Base-by-base conservation (phyloP, 352 stramenopile species). In the Pelagophyceae sp. region DNA sequence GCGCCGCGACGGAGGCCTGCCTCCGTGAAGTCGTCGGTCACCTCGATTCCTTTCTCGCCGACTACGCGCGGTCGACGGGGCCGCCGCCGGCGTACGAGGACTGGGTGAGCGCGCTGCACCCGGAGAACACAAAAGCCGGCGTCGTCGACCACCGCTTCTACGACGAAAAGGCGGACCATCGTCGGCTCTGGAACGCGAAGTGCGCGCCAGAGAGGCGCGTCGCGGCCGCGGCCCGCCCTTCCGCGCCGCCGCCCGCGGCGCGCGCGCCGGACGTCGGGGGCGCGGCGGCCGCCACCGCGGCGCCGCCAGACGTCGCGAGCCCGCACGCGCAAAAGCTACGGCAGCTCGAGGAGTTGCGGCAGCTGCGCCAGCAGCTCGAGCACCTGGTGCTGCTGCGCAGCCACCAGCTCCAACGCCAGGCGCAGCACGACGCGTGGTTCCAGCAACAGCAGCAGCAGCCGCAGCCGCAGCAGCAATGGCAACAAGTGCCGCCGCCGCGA, bases 51-150 rank as follows among this genome's bases (percentile, higher is more conserved):
- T 54, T 54, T 23, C 45, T 54, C 45, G 45, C 45, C 45, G 45
- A 54, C 45, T 54, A 54, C 45, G 11, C 45, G 45, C 45, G 45
- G 45, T 54, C 45, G 11, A 23, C 11, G 45, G 45, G 45, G 11
- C 45, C 45, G 45, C 45, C 61, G 61, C 61, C 61, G 61, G 3
- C 29, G n/a, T 71, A 71, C 31, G 61, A 71, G 61, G 61, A 71
- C 15, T 71, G 61, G 61, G 25, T 71, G n/a, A 27, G n/a, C 6
- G 6, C 3, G 1, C 61, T 71, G 3, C 61, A 71, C 33, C 61
- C 61, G 29, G 61, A 71, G 61, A 71, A 71, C 61, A 2, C 31
- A 6, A 71, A 6, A 15, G 61, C 5, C 61, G 61, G 5, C 15
- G 29, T 40, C 3, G 15, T 71, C 61, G 61, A 71, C 33, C 6